Evolutionary conservation across 306 rosid genomes (phyloP).

Genomic region (Vigna mungo): DNA sequence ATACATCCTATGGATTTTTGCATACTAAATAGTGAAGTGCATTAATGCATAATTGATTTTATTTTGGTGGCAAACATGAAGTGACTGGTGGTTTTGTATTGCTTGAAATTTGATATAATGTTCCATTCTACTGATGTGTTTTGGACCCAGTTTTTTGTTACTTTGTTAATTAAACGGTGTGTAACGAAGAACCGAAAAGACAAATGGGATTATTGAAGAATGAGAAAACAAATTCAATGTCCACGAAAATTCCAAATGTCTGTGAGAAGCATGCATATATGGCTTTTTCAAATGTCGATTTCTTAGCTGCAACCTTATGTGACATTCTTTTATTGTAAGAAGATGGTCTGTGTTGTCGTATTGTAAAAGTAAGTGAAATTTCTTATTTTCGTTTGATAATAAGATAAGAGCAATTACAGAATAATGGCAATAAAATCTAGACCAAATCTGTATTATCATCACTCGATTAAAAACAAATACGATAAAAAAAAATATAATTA

Average conservation of each 20-base stretch:
- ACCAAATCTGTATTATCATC: not conserved
- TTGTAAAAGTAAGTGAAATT: not conserved
- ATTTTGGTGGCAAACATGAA: not conserved
- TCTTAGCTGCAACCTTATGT: not conserved
- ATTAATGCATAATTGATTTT: not conserved
- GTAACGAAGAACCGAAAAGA: not conserved
- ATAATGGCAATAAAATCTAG: not conserved
- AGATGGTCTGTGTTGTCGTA: not conserved
- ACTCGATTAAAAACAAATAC: too few species aligned
- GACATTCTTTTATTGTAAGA: not conserved
- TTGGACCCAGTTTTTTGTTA: not conserved
- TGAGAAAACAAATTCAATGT: not conserved
- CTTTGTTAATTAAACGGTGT: not conserved
- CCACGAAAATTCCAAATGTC: not conserved
- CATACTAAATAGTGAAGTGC: not conserved
- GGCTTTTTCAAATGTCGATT: not conserved
- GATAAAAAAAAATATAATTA: too few species aligned
- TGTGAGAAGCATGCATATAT: not conserved
- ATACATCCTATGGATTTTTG: too few species aligned
- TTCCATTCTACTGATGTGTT: not conserved
- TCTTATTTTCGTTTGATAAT: too few species aligned
- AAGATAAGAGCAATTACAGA: too few species aligned
- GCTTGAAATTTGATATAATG: not conserved
- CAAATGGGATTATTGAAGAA: not conserved
- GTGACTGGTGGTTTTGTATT: not conserved